Percentiles rank a stretch among this genome's conserved stretches.
Evolutionary conservation across 2,329 filamentous ascomycete species (phyloP).

Genomic region (Lecanicillium sp.): DNA sequence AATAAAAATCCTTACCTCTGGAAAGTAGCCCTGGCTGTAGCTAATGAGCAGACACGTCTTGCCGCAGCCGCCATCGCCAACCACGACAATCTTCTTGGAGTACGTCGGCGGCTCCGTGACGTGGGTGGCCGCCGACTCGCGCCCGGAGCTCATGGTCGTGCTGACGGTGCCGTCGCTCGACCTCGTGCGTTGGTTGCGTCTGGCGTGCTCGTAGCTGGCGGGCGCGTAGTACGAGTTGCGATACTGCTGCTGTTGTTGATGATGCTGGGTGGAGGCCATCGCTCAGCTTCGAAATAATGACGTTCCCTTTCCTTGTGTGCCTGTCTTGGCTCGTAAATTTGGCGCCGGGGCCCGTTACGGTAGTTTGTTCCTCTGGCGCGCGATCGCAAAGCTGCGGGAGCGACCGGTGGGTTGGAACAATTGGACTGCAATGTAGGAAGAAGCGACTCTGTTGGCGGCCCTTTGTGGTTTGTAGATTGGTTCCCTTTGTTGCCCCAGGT

Average conservation of each 20-base stretch:
- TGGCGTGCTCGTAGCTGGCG: constrained; percentile 28
- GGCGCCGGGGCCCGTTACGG: no score
- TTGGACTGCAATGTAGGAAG: no score
- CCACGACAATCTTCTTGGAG: constrained; percentile 99
- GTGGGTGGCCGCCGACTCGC: constrained; percentile 73
- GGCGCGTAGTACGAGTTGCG: constrained; percentile 46
- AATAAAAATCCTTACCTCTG: constrained; percentile 64
- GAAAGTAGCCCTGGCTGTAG: constrained; percentile 97
- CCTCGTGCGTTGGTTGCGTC: constrained; percentile 48
- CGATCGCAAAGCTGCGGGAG: no score
- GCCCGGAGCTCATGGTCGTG: constrained; percentile 72
- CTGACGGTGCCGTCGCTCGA: constrained; percentile 87
- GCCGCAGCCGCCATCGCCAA: constrained; percentile 94
- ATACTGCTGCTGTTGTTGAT: constrained; percentile 44
- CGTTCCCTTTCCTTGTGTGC: constrained; percentile 6
- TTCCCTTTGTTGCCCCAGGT: no score
- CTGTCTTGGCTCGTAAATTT: no score
- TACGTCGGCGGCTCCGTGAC: constrained; percentile 86
- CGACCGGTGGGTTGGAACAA: no score
- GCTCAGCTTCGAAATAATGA: no score
- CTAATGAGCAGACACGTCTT: constrained; percentile 98
- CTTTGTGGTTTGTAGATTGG: no score
- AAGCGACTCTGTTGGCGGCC: no score
- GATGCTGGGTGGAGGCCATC: constrained; percentile 46
- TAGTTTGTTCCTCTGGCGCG: no score